Conservation (phyloP, 164 flowering plant species). For the Malania oleifera region DNA sequence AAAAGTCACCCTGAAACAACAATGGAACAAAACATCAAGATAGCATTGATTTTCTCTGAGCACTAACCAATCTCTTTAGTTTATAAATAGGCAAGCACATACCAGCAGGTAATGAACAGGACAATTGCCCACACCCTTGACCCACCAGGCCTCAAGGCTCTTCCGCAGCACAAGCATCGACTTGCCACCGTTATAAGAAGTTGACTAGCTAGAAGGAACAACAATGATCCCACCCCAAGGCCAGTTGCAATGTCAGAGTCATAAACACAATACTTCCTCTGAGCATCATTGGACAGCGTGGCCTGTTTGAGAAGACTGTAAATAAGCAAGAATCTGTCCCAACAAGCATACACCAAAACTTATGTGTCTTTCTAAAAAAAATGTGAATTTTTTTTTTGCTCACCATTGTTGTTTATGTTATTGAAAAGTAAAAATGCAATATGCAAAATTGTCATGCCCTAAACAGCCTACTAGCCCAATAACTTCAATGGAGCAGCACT, state of each 20-base stretch:
- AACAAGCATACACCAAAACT: not conserved
- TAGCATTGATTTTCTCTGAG: not conserved
- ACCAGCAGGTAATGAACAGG: slow-evolving; percentile 65
- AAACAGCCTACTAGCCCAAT: too few relatives aligned
- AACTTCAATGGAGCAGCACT: too few relatives aligned
- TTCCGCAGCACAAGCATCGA: slow-evolving; percentile 68
- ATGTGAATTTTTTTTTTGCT: too few relatives aligned
- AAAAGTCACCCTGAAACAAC: slow-evolving; percentile 50
- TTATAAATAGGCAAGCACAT: slow-evolving; percentile 8
- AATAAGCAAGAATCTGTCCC: not conserved
- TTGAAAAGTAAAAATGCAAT: too few relatives aligned
- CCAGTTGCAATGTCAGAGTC: slow-evolving; percentile 58
- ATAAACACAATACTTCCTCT: slow-evolving; percentile 37
- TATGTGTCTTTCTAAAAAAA: not conserved
- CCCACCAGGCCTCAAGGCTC: slow-evolving; percentile 47
- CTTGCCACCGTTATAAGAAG: slow-evolving; percentile 46
- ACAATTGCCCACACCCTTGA: slow-evolving; percentile 61
- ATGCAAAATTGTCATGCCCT: too few relatives aligned
- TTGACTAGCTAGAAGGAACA: slow-evolving; percentile 56
- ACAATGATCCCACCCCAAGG: slow-evolving; percentile 48
- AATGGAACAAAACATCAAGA: not conserved
- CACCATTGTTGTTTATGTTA: too few relatives aligned
- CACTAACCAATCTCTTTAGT: not conserved
- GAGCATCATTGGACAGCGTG: slow-evolving; percentile 5
- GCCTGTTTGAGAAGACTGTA: slow-evolving; percentile 31